Evolutionary conservation across 257 asterid species (phyloP).

Genomic region (Fraxinus americana): DNA sequence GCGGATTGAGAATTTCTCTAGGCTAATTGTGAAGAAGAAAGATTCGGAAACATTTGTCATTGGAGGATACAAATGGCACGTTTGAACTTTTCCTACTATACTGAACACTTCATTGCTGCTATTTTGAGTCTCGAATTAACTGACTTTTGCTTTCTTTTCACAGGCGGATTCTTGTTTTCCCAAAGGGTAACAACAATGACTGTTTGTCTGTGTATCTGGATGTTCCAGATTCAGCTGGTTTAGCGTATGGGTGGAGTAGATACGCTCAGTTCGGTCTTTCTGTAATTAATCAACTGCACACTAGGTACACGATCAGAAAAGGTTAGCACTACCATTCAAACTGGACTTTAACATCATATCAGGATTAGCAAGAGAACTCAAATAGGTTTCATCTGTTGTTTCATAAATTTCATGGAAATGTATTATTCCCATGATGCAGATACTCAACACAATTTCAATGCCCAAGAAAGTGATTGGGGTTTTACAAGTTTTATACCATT

Average conservation of each 20-base stretch:
- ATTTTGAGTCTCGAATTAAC: not conserved
- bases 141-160: slow-evolving; percentile 2
- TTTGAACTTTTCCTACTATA: slow-evolving; percentile 1
- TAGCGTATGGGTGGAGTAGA: slow-evolving; percentile 59
- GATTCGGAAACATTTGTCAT: slow-evolving; percentile 50
- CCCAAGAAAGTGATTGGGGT: slow-evolving; percentile 60
- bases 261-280: slow-evolving; percentile 50
- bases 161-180: slow-evolving; percentile 63
- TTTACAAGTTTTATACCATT: slow-evolving; percentile 51
- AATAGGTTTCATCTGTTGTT: slow-evolving; percentile 14
- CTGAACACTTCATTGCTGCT: not conserved
- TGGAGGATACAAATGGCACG: slow-evolving; percentile 58
- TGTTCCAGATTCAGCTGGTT: slow-evolving; percentile 44
- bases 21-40: slow-evolving; percentile 43
- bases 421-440: slow-evolving; percentile 37
- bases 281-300: slow-evolving; percentile 49
- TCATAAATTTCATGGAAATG: slow-evolving; percentile 7
- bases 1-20: slow-evolving; percentile 54
- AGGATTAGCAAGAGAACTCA: not conserved
- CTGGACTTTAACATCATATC: not conserved
- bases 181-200: slow-evolving; percentile 48
- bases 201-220: slow-evolving; percentile 54
- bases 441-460: slow-evolving; percentile 48
- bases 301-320: slow-evolving; percentile 46
- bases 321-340: slow-evolving; percentile 28